These are phyloP conservation scores for Trichophyton equinum DNA, from an alignment of 2,329 filamentous ascomycete species.

Conservation along the genomic window DNA sequence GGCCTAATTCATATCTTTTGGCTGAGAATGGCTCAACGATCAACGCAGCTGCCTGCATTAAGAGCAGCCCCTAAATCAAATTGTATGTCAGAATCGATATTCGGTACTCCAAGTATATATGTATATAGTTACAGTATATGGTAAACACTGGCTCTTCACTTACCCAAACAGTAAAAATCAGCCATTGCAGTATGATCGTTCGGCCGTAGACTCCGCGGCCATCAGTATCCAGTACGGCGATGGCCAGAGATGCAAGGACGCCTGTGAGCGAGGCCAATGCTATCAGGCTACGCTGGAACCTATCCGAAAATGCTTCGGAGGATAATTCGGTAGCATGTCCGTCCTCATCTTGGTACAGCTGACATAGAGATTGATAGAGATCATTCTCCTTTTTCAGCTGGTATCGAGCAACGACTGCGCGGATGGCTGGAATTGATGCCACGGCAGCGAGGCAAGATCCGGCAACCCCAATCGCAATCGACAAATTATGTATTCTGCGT, in stretches of 20 bases:
- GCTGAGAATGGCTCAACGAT: slow-evolving; percentile 24
- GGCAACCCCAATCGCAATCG: background rate
- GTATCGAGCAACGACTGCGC: slow-evolving; percentile 9
- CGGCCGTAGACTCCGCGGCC: slow-evolving; percentile 17
- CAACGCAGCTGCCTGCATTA: slow-evolving; percentile 24
- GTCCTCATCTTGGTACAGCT: slow-evolving; percentile 56
- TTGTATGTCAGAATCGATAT: background rate
- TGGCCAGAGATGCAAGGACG: slow-evolving; percentile 43
- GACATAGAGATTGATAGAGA: slow-evolving; percentile 17
- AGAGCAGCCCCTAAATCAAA: slow-evolving; percentile 19
- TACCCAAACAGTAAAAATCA: slow-evolving; percentile 52
- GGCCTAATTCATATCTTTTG: slow-evolving; percentile 22
- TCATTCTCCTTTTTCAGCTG: slow-evolving; percentile 5
- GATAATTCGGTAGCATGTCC: slow-evolving; percentile 55
- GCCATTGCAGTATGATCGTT: slow-evolving; percentile 45
- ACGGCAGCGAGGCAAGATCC: background rate
- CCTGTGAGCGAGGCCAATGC: slow-evolving; percentile 44
- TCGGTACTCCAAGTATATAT: background rate
- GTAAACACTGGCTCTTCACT: slow-evolving; percentile 21
- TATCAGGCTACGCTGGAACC: slow-evolving; percentile 43
- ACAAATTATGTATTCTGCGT: background rate
- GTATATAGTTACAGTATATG: background rate
- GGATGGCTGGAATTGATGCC: slow-evolving; percentile 17
- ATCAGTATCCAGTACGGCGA: slow-evolving; percentile 42
- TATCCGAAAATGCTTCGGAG: slow-evolving; percentile 49